Evolutionary conservation across 2,329 filamentous ascomycete species (phyloP).

Genomic region (Fusarium burgessii): DNA sequence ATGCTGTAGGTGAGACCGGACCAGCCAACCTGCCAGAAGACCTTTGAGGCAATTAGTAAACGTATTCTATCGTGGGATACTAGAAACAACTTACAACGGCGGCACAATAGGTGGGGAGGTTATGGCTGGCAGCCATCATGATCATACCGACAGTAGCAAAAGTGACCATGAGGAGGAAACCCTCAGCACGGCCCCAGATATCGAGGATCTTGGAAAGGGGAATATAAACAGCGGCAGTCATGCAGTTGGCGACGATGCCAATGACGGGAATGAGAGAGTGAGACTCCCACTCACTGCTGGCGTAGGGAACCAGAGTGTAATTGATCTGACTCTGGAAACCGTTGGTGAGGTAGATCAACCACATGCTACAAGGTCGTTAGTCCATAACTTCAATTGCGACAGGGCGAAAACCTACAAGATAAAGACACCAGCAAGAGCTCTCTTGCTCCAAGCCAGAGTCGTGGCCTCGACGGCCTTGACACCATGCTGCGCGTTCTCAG

Average conservation of each 20-base stretch:
- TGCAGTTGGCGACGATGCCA: constrained; percentile 64
- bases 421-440: constrained; percentile 52
- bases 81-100: constrained; percentile 53
- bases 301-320: constrained; percentile 57
- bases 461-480: constrained; percentile 57
- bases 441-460: constrained; percentile 56
- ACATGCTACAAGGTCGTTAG: constrained; percentile 51
- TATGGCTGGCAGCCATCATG: constrained; percentile 70
- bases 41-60: constrained; percentile 45
- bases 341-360: constrained; percentile 64
- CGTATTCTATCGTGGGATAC: fast-evolving
- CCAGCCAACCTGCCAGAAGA: constrained; percentile 72
- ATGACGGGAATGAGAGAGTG: constrained; percentile 68
- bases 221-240: constrained; percentile 70
- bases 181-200: constrained; percentile 72
- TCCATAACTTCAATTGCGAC: neutral
- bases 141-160: constrained; percentile 65
- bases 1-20: constrained; percentile 72
- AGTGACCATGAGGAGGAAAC: constrained; percentile 65
- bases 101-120: constrained; percentile 60
- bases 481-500: constrained; percentile 51
- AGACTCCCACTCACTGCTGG: constrained; percentile 63
- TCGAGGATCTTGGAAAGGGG: constrained; percentile 73
- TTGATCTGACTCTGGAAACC: constrained; percentile 60
- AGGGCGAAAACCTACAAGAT: constrained; percentile 44